Evolutionary conservation across 1,139 yeast genomes (phyloP).

Genomic region (Pichia sp.): DNA sequence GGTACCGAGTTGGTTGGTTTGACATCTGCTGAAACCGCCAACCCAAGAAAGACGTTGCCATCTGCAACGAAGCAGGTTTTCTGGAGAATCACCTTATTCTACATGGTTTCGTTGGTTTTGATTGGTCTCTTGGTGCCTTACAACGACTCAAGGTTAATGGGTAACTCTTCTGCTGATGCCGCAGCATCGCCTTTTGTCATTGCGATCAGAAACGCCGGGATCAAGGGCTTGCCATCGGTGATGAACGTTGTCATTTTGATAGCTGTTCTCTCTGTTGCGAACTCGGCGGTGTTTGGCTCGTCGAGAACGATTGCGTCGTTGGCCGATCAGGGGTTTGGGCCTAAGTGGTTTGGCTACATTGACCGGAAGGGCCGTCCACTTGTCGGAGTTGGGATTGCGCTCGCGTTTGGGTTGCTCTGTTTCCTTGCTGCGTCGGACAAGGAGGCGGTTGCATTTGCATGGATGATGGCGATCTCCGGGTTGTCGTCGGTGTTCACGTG

Average conservation of each 20-base stretch:
- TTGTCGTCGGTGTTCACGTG: conserved; percentile 76
- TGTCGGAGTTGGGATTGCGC: conserved; percentile 52
- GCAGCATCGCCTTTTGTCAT: conserved; percentile 48
- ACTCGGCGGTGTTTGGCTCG: conserved; percentile 67
- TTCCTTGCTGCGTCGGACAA: conserved; percentile 63
- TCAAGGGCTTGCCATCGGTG: conserved; percentile 46
- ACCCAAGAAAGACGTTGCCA: conserved; percentile 63
- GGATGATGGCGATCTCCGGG: conserved; percentile 79
- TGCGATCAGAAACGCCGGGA: conserved; percentile 45
- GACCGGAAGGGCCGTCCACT: conserved; percentile 70
- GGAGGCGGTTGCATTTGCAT: conserved; percentile 60
- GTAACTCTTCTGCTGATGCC: conserved; percentile 37
- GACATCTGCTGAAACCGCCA: conserved; percentile 76
- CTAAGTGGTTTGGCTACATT: conserved; percentile 61
- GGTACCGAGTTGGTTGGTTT: conserved; percentile 76
- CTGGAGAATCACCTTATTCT: conserved; percentile 62
- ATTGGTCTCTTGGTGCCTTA: conserved; percentile 53
- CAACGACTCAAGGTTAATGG: conserved; percentile 47
- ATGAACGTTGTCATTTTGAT: conserved; percentile 65
- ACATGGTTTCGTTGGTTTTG: conserved; percentile 51
- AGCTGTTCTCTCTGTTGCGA: conserved; percentile 64
- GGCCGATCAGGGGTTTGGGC: conserved; percentile 78
- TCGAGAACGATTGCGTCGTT: conserved; percentile 75
- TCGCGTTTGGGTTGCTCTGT: conserved; percentile 59
- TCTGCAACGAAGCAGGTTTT: conserved; percentile 63